These are phyloP conservation scores for Anthracocystis walkeri DNA, from an alignment of 1,284 basidiomycete genomes.

Conservation along the genomic window DNA sequence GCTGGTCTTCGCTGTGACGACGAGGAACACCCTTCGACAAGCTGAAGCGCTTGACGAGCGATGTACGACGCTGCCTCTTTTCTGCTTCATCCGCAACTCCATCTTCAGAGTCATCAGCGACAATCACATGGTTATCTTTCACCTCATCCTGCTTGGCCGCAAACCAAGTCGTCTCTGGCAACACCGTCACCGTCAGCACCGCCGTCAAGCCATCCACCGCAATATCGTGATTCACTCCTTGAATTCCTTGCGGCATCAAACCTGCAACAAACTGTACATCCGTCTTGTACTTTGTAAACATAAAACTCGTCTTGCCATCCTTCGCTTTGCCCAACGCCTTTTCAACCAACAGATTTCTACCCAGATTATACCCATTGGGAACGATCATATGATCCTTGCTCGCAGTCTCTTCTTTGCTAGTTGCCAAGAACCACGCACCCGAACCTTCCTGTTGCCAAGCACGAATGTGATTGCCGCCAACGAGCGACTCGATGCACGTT, in stretches of 20 bases:
- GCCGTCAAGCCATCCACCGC: constrained; percentile 60
- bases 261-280: constrained; percentile 73
- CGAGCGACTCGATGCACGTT: constrained; percentile 76
- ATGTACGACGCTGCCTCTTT: constrained; percentile 2
- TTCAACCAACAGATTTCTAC: constrained; percentile 78
- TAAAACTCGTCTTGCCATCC: constrained; percentile 52
- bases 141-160: not conserved
- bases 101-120: not conserved
- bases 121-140: not conserved
- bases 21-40: constrained; percentile 1
- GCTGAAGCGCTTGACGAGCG: constrained; percentile 19
- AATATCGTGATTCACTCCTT: constrained; percentile 73
- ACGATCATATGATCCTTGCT: constrained; percentile 52
- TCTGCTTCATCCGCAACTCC: not conserved
- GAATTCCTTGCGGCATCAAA: constrained; percentile 73
- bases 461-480: constrained; percentile 90
- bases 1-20: constrained; percentile 15
- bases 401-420: constrained; percentile 51
- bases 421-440: constrained; percentile 85
- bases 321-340: constrained; percentile 30
- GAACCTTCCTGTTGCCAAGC: constrained; percentile 73
- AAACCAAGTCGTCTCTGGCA: constrained; percentile 15
- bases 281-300: constrained; percentile 72
- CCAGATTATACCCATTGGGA: constrained; percentile 62
- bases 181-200: constrained; percentile 50